Evolutionary conservation across 129 eudicot species (phyloP).

Genomic region (Tagetes erecta): DNA sequence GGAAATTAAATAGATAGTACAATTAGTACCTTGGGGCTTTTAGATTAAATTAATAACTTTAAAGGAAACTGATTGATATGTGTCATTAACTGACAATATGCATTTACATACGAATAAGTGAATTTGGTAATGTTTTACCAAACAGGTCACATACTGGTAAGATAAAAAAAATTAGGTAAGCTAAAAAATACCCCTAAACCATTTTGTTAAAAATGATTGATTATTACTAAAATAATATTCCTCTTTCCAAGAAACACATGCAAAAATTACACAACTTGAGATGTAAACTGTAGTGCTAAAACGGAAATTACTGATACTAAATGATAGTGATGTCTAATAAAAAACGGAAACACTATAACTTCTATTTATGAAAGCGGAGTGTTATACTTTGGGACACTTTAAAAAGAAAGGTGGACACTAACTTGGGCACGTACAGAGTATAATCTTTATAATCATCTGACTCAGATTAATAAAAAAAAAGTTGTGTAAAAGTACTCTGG

Average conservation of each 20-base stretch:
- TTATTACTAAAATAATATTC: neutral
- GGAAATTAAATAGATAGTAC: neutral
- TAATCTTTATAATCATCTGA: neutral
- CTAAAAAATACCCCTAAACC: neutral
- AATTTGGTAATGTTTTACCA: neutral
- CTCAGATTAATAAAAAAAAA: neutral
- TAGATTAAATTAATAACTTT: neutral
- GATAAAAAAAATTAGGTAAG: neutral
- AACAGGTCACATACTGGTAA: neutral
- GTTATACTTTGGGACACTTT: neutral
- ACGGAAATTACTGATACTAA: no score
- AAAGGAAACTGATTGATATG: neutral
- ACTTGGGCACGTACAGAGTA: neutral
- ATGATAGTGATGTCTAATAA: no score
- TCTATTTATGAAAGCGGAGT: neutral
- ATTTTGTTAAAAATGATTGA: neutral
- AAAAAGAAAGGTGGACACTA: neutral
- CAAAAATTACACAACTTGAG: neutral
- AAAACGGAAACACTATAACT: no score
- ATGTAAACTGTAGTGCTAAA: neutral
- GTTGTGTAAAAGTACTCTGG: neutral
- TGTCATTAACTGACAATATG: constrained; percentile 1
- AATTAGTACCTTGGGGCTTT: constrained; percentile 12
- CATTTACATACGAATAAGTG: neutral
- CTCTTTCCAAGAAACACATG: neutral